Percentiles rank a stretch among this genome's conserved stretches.
These are phyloP conservation scores for Oidiodendron maius DNA, from an alignment of 495 filamentous ascomycete species.

Conservation along the genomic window DNA sequence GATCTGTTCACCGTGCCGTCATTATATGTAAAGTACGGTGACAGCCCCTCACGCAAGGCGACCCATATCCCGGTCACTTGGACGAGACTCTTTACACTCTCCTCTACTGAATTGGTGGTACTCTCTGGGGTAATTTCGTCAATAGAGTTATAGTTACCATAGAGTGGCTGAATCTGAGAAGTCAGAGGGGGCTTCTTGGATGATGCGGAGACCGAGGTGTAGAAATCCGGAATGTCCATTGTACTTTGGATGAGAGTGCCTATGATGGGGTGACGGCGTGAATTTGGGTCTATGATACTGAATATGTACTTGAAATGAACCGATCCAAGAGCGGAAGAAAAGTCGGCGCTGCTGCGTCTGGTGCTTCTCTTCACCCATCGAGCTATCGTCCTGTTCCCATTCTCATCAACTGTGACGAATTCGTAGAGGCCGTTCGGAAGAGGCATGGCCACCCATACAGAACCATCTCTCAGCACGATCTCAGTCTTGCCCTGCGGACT, in stretches of 20 bases:
- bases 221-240: constrained; percentile 68
- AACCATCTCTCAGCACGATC: constrained; percentile 67
- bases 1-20: constrained; percentile 24
- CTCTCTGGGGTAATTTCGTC: constrained; percentile 31
- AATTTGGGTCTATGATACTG: constrained; percentile 75
- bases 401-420: constrained; percentile 57
- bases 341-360: constrained; percentile 9
- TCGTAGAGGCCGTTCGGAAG: constrained; percentile 72
- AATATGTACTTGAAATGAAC: constrained; percentile 69
- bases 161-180: constrained; percentile 29
- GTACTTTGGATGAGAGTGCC: constrained; percentile 62
- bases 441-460: constrained; percentile 63
- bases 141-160: constrained; percentile 16
- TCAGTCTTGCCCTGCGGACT: constrained; percentile 51
- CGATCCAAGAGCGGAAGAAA: constrained; percentile 16
- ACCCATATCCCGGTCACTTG: constrained; percentile 67
- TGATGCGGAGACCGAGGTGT: constrained; percentile 49
- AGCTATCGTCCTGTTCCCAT: constrained; percentile 53
- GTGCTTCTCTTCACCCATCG: constrained; percentile 28
- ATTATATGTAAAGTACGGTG: constrained; percentile 51
- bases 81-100: constrained; percentile 61
- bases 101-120: constrained; percentile 50
- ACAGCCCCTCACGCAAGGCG: constrained; percentile 74
- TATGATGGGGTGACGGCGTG: constrained; percentile 79
- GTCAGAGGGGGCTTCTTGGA: constrained; percentile 26